Conservation (phyloP, 441 rosid species). For the Brassica balearica region DNA sequence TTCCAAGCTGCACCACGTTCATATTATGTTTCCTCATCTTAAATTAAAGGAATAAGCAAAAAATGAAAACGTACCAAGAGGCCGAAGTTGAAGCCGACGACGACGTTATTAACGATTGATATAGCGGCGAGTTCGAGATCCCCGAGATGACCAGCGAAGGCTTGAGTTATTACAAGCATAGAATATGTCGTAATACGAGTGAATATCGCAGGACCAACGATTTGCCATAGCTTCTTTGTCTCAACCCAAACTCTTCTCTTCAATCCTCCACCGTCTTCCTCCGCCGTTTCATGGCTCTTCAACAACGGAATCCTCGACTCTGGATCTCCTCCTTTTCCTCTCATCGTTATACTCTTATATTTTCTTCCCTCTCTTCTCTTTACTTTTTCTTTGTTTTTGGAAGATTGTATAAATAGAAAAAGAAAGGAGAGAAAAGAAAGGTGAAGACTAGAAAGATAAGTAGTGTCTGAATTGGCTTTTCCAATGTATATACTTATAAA, state of each 20-base stretch:
- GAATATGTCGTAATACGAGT: constrained; percentile 74
- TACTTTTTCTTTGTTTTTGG: neutral
- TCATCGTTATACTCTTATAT: constrained; percentile 14
- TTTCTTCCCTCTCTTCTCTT: neutral
- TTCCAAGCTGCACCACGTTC: constrained; percentile 58
- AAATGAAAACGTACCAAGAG: constrained; percentile 60
- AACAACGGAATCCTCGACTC: constrained; percentile 29
- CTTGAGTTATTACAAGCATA: constrained; percentile 81
- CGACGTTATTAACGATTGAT: constrained; percentile 70
- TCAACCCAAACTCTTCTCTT: constrained; percentile 58
- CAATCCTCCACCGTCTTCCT: constrained; percentile 45
- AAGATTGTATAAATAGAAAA: constrained; percentile 9
- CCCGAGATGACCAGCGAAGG: constrained; percentile 89
- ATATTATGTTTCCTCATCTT: neutral
- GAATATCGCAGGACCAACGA: constrained; percentile 82
- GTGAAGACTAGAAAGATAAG: constrained; percentile 9
- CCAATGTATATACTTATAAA: neutral
- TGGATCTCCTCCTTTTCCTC: constrained; percentile 24
- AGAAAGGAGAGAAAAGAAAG: neutral
- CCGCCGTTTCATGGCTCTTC: constrained; percentile 28
- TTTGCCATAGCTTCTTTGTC: constrained; percentile 81
- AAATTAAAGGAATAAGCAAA: too few species aligned
- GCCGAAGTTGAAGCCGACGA: constrained; percentile 80
- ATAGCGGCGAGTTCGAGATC: constrained; percentile 87
- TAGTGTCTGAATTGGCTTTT: constrained; percentile 21